Base-by-base conservation (phyloP, 495 filamentous ascomycete genomes). In the Trichoderma gamsii region DNA sequence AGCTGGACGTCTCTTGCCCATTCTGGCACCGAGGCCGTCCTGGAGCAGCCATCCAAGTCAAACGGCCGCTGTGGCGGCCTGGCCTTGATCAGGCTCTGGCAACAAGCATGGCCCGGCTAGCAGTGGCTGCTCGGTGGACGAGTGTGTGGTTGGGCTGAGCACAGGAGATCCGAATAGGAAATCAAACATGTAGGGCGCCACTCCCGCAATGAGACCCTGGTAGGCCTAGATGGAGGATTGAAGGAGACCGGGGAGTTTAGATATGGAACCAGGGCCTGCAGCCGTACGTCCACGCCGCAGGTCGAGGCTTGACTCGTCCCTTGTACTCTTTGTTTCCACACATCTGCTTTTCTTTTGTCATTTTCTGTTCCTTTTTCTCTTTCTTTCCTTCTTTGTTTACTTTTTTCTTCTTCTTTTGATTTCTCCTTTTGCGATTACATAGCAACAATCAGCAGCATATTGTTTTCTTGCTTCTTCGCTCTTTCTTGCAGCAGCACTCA, bases 161-260 rank as follows among this genome's bases (percentile, higher is more conserved):
- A 61, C 56, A 61, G 23, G 56, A 61, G 29, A 61, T 61, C 56
- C 56, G 3, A 61, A 61, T 29, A 61, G 56, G 56, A 61, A 61
- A 61, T 13, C 56, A 61, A 29, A 61, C 56, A 61, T 61, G 25
- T 61, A 61, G 56, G 56, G 25, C 56, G 56, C 56, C 56, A 61
- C 56, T 32, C 4, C 56, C 25, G 16, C 56, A 32, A 27, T 12
- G 25, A 27, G 0, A 61, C 56, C 56, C 56, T 15, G 56, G 56
- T 16, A 61, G n/a, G n/a, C n/a, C n/a, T n/a, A n/a, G 27, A 61
- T 13, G 56, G 56, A 61, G 56, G 56, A 61, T 61, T 11, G 56
- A 61, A 21, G 56, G 56, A 61, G 32, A 61, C 56, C 56, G 56
- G 56, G 56, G 27, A 29, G 49, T 52, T 52, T 52, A 3, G 23